Percentiles rank a stretch among this genome's conserved stretches.
phyloP scores from a whole-genome alignment of 2,329 filamentous ascomycete species.

The Daldinia sp. region DNA sequence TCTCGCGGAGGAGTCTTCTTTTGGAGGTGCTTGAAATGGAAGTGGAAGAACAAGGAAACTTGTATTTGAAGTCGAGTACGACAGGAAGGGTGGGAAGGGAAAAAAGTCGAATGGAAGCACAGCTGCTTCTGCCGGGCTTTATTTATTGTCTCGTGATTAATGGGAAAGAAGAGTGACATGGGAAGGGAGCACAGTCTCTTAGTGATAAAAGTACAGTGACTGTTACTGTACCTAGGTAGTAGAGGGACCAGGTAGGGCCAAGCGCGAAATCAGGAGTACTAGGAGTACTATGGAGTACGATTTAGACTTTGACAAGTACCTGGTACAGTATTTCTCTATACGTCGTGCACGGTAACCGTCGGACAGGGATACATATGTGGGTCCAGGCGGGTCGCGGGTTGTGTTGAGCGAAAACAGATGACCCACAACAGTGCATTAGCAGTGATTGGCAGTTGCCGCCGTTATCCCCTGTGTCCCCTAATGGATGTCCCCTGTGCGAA shows the following conservation, averaged over 20 bases:
- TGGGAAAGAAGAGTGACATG: slow-evolving; percentile 44
- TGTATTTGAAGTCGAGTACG: slow-evolving; percentile 46
- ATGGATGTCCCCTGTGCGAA: slow-evolving; percentile 27
- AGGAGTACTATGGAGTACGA: slow-evolving; percentile 23
- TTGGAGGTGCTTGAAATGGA: slow-evolving; percentile 39
- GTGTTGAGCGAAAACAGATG: slow-evolving; percentile 42
- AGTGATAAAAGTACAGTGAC: slow-evolving; percentile 28
- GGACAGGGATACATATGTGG: slow-evolving; percentile 37
- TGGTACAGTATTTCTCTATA: slow-evolving; percentile 28
- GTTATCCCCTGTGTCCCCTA: slow-evolving; percentile 8
- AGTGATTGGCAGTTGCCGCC: slow-evolving; percentile 24
- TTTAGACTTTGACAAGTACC: slow-evolving; percentile 27
- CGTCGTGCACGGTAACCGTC: slow-evolving; percentile 28
- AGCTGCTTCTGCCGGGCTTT: slow-evolving; percentile 50
- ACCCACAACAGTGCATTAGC: slow-evolving; percentile 36
- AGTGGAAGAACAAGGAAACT: slow-evolving; percentile 46
- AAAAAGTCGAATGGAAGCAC: slow-evolving; percentile 41
- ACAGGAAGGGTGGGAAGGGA: slow-evolving; percentile 48
- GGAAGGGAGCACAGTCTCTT: slow-evolving; percentile 40
- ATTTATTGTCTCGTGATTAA: slow-evolving; percentile 54
- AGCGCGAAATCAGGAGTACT: slow-evolving; percentile 24
- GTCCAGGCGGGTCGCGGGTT: slow-evolving; percentile 41
- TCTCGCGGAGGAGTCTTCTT: slow-evolving; percentile 35
- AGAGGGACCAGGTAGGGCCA: slow-evolving; percentile 21
- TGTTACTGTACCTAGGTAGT: slow-evolving; percentile 15